These are phyloP conservation scores for Serendipita vermifera DNA, from an alignment of 768 basidiomycete genomes.

Conservation along the genomic window DNA sequence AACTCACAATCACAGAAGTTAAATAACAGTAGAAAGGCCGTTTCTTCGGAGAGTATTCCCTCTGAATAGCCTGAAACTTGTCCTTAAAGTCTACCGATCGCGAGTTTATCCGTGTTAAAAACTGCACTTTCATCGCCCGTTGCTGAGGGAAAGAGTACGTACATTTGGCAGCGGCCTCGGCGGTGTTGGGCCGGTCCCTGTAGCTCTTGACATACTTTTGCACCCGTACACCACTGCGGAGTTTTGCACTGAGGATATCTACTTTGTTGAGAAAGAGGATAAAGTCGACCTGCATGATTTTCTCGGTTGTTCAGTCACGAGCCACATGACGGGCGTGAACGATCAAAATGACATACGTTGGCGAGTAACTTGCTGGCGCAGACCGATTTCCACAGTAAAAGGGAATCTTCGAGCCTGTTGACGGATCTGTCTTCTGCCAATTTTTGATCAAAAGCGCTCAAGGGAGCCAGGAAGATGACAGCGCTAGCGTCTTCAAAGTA, in stretches of 20 bases:
- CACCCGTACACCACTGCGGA: conserved; percentile 49
- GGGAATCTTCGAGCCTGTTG: conserved; percentile 66
- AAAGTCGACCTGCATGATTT: conserved; percentile 40
- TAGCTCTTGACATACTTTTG: conserved; percentile 61
- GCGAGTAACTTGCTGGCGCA: conserved; percentile 59
- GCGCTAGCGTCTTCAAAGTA: conserved; percentile 66
- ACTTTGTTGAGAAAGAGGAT: conserved; percentile 76
- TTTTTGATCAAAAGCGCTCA: conserved; percentile 61
- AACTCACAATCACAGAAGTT: conserved; percentile 46
- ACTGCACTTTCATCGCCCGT: neutral
- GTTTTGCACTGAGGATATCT: conserved; percentile 56
- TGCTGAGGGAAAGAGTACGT: conserved; percentile 18
- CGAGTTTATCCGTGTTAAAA: neutral
- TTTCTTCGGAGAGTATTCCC: conserved; percentile 40
- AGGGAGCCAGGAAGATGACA: conserved; percentile 66
- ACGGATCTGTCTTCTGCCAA: conserved; percentile 58
- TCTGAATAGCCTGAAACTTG: conserved; percentile 49
- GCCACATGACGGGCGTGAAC: neutral
- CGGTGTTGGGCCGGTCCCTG: conserved; percentile 52
- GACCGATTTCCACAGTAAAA: conserved; percentile 60
- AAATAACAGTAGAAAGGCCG: conserved; percentile 51
- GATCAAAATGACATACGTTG: conserved; percentile 23
- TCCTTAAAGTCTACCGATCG: neutral
- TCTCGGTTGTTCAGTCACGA: neutral
- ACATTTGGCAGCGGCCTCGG: conserved; percentile 59